Conservation (phyloP, 257 asterid species). For the Fraxinus anomala region DNA sequence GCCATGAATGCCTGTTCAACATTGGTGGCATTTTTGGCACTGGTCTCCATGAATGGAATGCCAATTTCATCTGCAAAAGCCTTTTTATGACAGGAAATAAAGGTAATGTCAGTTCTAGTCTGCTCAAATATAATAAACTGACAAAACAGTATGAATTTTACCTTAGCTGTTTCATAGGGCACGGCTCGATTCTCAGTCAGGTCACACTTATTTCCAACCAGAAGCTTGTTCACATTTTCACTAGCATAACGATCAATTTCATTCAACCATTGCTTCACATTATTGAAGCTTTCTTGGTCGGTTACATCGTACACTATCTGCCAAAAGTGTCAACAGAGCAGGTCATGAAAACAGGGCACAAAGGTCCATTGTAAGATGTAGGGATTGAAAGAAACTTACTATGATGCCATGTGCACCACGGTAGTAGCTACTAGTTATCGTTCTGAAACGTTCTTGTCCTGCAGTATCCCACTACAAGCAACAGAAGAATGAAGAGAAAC, state of each 20-base stretch:
- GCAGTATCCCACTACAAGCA: constrained; percentile 55
- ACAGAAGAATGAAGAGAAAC: background rate
- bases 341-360: background rate
- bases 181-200: constrained; percentile 23
- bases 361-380: background rate
- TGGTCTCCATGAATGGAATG: constrained; percentile 7
- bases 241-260: constrained; percentile 30
- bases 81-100: background rate
- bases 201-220: constrained; percentile 28
- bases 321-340: background rate
- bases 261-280: constrained; percentile 32
- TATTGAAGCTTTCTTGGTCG: constrained; percentile 33
- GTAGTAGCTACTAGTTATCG: constrained; percentile 62
- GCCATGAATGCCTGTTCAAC: constrained; percentile 3
- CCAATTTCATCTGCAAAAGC: constrained; percentile 7
- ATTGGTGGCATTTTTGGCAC: constrained; percentile 10
- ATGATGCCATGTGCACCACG: constrained; percentile 63
- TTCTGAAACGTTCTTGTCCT: constrained; percentile 63
- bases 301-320: constrained; percentile 31
- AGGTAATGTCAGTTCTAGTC: background rate
- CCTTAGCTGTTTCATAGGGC: constrained; percentile 24
- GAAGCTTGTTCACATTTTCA: constrained; percentile 31
- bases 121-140: background rate
- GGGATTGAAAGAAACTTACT: constrained; percentile 31
- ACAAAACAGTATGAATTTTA: background rate